Percentiles rank a stretch among this genome's conserved stretches.
phyloP scores from a whole-genome alignment of 176 grass and related monocot genomes.

The Carex myosuroides region DNA sequence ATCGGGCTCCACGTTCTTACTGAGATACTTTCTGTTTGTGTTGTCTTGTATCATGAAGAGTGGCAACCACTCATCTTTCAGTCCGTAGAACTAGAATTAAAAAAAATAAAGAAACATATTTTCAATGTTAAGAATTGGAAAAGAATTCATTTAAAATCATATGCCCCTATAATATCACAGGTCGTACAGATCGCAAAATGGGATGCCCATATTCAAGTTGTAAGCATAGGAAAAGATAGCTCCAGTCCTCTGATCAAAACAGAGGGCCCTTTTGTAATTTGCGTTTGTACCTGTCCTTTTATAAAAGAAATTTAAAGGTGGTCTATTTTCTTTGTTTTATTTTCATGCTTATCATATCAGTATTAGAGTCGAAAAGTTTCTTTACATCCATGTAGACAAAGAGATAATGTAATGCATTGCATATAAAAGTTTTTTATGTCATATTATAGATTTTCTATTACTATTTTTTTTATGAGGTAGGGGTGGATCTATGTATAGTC shows the following conservation, averaged over 20 bases:
- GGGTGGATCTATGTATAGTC: no score
- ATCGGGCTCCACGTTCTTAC: slow-evolving; percentile 60
- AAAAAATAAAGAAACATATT: slow-evolving; percentile 1
- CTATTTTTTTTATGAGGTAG: not conserved
- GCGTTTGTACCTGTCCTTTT: not conserved
- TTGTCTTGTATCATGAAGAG: slow-evolving; percentile 54
- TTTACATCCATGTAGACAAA: not conserved
- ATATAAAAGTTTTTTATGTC: not conserved
- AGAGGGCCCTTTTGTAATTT: not conserved
- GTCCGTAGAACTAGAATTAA: slow-evolving; percentile 63
- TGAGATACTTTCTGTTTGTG: slow-evolving; percentile 54
- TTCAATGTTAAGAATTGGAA: slow-evolving; percentile 9
- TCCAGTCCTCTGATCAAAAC: not conserved
- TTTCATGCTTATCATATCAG: not conserved
- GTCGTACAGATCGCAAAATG: not conserved
- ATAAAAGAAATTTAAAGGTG: not conserved
- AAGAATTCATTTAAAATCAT: not conserved
- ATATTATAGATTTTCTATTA: not conserved
- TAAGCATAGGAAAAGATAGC: not conserved
- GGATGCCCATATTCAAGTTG: not conserved
- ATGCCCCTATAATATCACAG: not conserved
- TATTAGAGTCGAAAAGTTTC: not conserved
- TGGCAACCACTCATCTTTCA: slow-evolving; percentile 56
- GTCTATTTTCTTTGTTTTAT: not conserved
- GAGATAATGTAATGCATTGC: not conserved